Conservation (phyloP, 2,329 filamentous ascomycete genomes). For the Teratosphaeriaceae sp. region DNA sequence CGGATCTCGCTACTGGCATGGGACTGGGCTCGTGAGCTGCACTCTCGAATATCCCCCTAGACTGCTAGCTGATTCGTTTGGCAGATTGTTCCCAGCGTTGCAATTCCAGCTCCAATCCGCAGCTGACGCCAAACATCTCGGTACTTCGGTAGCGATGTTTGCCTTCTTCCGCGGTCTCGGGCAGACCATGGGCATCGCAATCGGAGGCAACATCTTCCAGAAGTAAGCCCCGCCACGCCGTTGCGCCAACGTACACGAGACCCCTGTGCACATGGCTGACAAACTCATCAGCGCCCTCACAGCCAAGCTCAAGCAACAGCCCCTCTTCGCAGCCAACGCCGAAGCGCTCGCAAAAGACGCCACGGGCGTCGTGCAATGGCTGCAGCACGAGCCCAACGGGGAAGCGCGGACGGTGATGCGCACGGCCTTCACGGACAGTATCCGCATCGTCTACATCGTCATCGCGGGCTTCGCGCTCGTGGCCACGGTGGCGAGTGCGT, state of each 20-base stretch:
- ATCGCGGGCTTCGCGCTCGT: slow-evolving; percentile 1
- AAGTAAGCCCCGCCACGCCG: too few species aligned
- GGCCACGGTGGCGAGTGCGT: slow-evolving; percentile 3
- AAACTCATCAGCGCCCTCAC: slow-evolving; percentile 4
- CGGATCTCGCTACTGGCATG: slow-evolving; percentile 55
- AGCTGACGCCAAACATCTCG: slow-evolving; percentile 48
- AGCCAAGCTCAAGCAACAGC: slow-evolving; percentile 2
- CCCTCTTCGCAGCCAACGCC: slow-evolving; percentile 3
- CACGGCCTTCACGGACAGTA: slow-evolving; percentile 4
- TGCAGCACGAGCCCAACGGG: slow-evolving; percentile 2
- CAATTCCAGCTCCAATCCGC: slow-evolving; percentile 58
- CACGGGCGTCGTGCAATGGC: slow-evolving; percentile 1
- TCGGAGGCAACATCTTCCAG: slow-evolving; percentile 64
- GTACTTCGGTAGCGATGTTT: slow-evolving; percentile 58
- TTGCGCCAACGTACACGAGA: too few species aligned
- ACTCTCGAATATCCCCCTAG: background rate
- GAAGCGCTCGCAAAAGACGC: slow-evolving; percentile 7
- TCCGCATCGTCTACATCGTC: slow-evolving; percentile 5
- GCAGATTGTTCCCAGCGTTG: slow-evolving; percentile 56
- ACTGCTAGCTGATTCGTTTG: too few species aligned
- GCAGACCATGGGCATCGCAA: slow-evolving; percentile 59
- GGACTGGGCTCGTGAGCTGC: slow-evolving; percentile 45
- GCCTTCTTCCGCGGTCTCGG: slow-evolving; percentile 61
- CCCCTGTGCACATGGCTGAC: too few species aligned
- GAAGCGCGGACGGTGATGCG: background rate